These are phyloP conservation scores for Sanghuangporus weigelae DNA, from an alignment of 1,284 basidiomycete genomes.

Conservation along the genomic window DNA sequence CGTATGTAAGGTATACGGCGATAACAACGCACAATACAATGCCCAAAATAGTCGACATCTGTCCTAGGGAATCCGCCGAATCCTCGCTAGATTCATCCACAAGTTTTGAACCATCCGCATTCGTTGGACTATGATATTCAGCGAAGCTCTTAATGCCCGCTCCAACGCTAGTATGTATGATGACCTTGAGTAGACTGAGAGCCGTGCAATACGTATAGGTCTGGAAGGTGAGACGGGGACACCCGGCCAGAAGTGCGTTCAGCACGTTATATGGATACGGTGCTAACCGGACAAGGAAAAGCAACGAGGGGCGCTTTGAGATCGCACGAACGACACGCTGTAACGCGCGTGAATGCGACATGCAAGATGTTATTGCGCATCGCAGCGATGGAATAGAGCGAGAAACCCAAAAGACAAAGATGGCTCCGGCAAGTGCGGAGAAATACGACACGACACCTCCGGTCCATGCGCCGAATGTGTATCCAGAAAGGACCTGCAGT, in stretches of 20 bases:
- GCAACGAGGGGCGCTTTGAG: conserved; percentile 76
- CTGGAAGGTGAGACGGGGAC: conserved; percentile 72
- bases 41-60: conserved; percentile 65
- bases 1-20: conserved; percentile 72
- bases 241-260: conserved; percentile 85
- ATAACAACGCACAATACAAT: conserved; percentile 70
- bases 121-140: conserved; percentile 45
- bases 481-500: conserved; percentile 81
- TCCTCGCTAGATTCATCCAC: conserved; percentile 31
- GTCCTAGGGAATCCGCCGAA: conserved; percentile 47
- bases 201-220: conserved; percentile 80
- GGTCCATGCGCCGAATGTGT: conserved; percentile 77
- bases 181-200: conserved; percentile 79
- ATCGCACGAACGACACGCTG: conserved; percentile 80
- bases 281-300: conserved; percentile 83
- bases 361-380: conserved; percentile 64
- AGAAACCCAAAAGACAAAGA: conserved; percentile 74
- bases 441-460: conserved; percentile 80
- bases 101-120: conserved; percentile 22
- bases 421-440: conserved; percentile 76
- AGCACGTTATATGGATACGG: conserved; percentile 87
- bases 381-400: conserved; percentile 58
- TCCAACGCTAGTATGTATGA: conserved; percentile 81
- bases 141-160: conserved; percentile 80
- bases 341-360: conserved; percentile 58